These are phyloP conservation scores for Lanmaoa pseudosensibilis DNA, from an alignment of 768 basidiomycete genomes.

Conservation along the genomic window DNA sequence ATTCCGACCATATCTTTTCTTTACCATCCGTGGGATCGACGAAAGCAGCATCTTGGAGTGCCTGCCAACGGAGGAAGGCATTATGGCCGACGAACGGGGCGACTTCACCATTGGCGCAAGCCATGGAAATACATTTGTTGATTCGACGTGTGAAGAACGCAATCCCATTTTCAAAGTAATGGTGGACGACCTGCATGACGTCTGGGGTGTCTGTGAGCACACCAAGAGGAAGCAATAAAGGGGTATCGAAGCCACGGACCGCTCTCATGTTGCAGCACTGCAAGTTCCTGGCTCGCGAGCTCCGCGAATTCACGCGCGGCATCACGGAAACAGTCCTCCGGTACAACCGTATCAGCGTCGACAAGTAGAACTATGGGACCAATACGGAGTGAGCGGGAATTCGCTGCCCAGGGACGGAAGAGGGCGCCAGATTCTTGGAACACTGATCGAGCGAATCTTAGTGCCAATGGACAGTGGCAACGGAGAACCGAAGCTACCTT, in stretches of 20 bases:
- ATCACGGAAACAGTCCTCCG: slow-evolving; percentile 88
- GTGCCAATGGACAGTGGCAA: slow-evolving; percentile 38
- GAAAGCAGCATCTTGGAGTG: slow-evolving; percentile 83
- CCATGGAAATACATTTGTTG: slow-evolving; percentile 80
- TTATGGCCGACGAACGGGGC: slow-evolving; percentile 83
- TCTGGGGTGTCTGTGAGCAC: slow-evolving; percentile 40
- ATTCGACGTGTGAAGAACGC: slow-evolving; percentile 86
- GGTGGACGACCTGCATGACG: slow-evolving; percentile 87
- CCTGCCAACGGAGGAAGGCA: slow-evolving; percentile 87
- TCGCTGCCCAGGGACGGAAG: slow-evolving; percentile 75
- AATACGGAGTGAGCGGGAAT: slow-evolving; percentile 70
- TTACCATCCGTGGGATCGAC: slow-evolving; percentile 50
- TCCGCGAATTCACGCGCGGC: slow-evolving; percentile 83
- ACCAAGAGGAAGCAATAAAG: neutral
- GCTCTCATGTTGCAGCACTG: slow-evolving; percentile 88
- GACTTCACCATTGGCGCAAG: slow-evolving; percentile 77
- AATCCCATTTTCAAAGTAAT: slow-evolving; percentile 91
- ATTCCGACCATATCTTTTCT: slow-evolving; percentile 75
- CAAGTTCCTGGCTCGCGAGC: slow-evolving; percentile 61
- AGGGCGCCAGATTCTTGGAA: slow-evolving; percentile 55
- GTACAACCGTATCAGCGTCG: slow-evolving; percentile 88
- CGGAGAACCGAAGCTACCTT: slow-evolving; percentile 38
- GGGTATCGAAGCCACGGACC: slow-evolving; percentile 48
- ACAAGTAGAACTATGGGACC: slow-evolving; percentile 80
- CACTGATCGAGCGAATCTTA: slow-evolving; percentile 36